Evolutionary conservation across 208 protist species (phyloP).

Genomic region (Spironucleus salmonicida): DNA sequence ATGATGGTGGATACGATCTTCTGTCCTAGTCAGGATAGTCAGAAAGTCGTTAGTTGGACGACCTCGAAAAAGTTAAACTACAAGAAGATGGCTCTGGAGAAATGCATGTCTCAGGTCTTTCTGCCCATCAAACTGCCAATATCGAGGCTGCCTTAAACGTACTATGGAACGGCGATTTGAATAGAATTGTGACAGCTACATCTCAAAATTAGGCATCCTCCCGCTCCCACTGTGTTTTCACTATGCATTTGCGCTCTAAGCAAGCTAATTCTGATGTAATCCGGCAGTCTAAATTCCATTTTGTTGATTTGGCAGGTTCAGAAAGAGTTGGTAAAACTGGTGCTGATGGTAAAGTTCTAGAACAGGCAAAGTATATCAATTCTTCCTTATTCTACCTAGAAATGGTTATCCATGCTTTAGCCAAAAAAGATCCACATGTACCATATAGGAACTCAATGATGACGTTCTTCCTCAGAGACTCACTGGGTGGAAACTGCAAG

Average conservation of each 20-base stretch:
- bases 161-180: slow-evolving; percentile 20
- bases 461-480: slow-evolving; percentile 72
- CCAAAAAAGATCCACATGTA: slow-evolving; percentile 21
- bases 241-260: slow-evolving; percentile 10
- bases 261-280: background rate
- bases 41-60: background rate
- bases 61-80: background rate
- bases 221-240: slow-evolving; percentile 35
- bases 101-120: background rate
- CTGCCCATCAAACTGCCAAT: background rate
- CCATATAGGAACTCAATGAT: slow-evolving; percentile 89
- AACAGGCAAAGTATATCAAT: slow-evolving; percentile 36
- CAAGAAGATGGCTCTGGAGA: background rate
- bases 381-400: slow-evolving; percentile 26
- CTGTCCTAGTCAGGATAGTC: background rate
- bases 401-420: slow-evolving; percentile 27
- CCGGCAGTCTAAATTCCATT: slow-evolving; percentile 27
- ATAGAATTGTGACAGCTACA: slow-evolving; percentile 28
- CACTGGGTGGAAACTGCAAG: slow-evolving; percentile 73
- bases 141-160: slow-evolving; percentile 20
- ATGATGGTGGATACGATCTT: slow-evolving; percentile 15
- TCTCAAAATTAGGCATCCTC: slow-evolving; percentile 32
- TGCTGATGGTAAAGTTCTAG: slow-evolving; percentile 10
- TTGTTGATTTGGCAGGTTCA: slow-evolving; percentile 38
- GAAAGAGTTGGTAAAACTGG: slow-evolving; percentile 26